Evolutionary conservation across 2,329 filamentous ascomycete genomes (phyloP).

Genomic region (Penicillium carneum): DNA sequence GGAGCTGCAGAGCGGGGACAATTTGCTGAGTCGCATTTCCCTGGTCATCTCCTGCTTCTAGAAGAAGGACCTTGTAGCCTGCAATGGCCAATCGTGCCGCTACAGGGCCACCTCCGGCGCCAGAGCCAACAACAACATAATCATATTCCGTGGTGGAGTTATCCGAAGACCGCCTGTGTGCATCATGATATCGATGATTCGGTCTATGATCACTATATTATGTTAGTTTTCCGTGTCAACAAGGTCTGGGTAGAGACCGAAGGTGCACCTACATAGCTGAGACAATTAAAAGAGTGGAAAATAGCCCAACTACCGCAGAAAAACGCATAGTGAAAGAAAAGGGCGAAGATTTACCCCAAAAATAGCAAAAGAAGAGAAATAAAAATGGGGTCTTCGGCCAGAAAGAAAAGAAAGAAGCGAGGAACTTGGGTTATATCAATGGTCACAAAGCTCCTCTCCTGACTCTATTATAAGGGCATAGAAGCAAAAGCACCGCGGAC

Average conservation of each 20-base stretch:
- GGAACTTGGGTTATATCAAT: background rate
- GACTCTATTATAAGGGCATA: slow-evolving; percentile 11
- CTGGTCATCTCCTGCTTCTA: slow-evolving; percentile 68
- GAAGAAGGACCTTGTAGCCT: slow-evolving; percentile 66
- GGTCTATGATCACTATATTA: slow-evolving; percentile 17
- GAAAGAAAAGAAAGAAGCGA: background rate
- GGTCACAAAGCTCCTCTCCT: background rate
- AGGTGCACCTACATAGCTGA: slow-evolving; percentile 25
- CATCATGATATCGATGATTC: slow-evolving; percentile 17
- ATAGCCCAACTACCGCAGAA: slow-evolving; percentile 16
- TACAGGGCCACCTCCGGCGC: slow-evolving; percentile 65
- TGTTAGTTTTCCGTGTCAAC: background rate
- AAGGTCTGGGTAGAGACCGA: too few relatives aligned
- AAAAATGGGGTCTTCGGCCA: background rate
- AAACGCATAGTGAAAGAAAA: slow-evolving; percentile 22
- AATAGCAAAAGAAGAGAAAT: background rate
- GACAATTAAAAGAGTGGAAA: slow-evolving; percentile 26
- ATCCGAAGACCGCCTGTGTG: slow-evolving; percentile 17
- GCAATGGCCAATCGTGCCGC: slow-evolving; percentile 66
- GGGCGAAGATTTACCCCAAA: background rate
- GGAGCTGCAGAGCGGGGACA: slow-evolving; percentile 62
- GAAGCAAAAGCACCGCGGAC: background rate
- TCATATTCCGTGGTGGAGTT: slow-evolving; percentile 57
- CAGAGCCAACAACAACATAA: slow-evolving; percentile 69
- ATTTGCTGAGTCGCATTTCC: slow-evolving; percentile 60